Evolutionary conservation across 257 asterid species (phyloP), one percentile per base, ranked within the genome.

Genomic region (Solanum pinnatisectum): DNA sequence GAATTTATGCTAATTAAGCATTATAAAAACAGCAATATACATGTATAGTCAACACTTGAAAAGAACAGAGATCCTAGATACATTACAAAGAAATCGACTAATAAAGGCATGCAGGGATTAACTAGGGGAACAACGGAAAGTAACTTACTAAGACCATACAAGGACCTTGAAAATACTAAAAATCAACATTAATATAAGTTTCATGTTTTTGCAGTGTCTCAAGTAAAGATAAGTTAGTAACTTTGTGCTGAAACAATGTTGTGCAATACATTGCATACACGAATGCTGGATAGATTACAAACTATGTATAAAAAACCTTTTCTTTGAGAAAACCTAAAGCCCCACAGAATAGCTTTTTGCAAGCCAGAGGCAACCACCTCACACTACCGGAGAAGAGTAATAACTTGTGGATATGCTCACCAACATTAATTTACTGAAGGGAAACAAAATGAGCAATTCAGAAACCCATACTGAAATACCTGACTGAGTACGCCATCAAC

Each of bases 401-500:
- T 30, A 49, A 46, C 85, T 44, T 15, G 85, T 46, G 42, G 42
- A 81, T 30, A 81, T 5, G 33, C 40, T 81, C 20, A 32, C 25
- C 18, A 46, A 46, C 27, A 81, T 18, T 46, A 82, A 11, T 49
- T 30, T 82, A 49, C 70, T 30, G 70, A 52, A 25, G 37, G 37
- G 37, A 78, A 56, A 87, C 84, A 86, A 74, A 52, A 32, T 49
- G 44, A 49, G 70, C 70, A 33, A 16, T 33, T 59, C 63, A 67
- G 25, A 72, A 72, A 65, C 68, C 63, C 72, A 78, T 20, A 42
- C 13, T 22, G 87, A 71, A 87, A 40, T 92, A 95, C 99, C 99
- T 93, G 89, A 95, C 93, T 60, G 98, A 93, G 92, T 92, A 97
- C 86, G 93, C 95, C 93, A 92, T 88, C 92, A 97, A 85, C 83